phyloP scores from a whole-genome alignment of 2,329 filamentous ascomycete genomes.

The Calonectria hongkongensis region DNA sequence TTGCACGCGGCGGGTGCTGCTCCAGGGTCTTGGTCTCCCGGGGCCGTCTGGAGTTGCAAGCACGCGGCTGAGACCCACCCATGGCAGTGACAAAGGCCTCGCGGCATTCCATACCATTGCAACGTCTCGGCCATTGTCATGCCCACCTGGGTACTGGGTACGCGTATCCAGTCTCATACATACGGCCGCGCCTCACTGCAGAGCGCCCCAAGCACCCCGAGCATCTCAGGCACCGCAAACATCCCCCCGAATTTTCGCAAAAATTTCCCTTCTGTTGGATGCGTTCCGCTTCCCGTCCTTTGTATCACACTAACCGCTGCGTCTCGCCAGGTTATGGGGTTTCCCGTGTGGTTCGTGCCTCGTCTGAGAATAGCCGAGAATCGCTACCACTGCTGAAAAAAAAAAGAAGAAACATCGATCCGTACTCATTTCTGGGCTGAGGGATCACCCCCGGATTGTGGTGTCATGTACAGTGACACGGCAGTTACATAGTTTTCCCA shows the following conservation, averaged over 20 bases:
- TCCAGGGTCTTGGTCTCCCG: slow-evolving; percentile 13
- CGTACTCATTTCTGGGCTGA: slow-evolving; percentile 36
- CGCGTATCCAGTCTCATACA: slow-evolving; percentile 1
- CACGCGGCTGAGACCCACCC: slow-evolving; percentile 17
- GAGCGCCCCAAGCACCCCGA: background rate
- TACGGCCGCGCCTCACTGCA: background rate
- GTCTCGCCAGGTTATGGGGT: background rate
- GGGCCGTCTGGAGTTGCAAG: slow-evolving; percentile 24
- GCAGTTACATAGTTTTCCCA: background rate
- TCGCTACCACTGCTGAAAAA: slow-evolving; percentile 20
- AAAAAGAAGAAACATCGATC: slow-evolving; percentile 29
- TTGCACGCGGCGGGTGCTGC: slow-evolving; percentile 20
- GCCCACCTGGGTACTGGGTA: background rate
- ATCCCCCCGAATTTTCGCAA: background rate
- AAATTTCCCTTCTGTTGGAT: background rate
- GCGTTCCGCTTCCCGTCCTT: background rate
- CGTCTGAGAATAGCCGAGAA: slow-evolving; percentile 3
- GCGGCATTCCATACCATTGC: background rate
- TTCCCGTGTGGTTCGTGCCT: slow-evolving; percentile 14
- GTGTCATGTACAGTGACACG: slow-evolving; percentile 35
- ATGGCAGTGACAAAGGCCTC: slow-evolving; percentile 1
- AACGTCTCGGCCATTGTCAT: background rate
- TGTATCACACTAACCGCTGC: background rate
- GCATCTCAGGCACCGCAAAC: background rate
- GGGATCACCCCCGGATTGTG: slow-evolving; percentile 27